Base-by-base conservation (phyloP, 1,139 yeast species). In the Yamadazyma trypodendri region DNA sequence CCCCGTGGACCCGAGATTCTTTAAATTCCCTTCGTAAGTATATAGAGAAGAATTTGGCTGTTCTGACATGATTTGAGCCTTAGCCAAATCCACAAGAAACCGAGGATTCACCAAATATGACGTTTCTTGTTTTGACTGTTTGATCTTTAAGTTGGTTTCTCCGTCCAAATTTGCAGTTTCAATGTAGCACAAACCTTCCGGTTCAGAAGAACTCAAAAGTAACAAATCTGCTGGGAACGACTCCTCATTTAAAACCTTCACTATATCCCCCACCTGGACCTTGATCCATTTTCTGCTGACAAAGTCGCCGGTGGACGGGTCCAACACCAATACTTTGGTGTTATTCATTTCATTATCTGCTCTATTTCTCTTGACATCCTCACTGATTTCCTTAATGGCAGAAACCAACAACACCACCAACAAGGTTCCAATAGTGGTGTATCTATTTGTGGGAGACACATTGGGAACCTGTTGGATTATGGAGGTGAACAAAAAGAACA, bases 101-200 rank as follows among this genome's bases (percentile, higher is more conserved):
- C 71, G 64, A 0, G 95, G 87, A 37, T 85, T 79, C 15, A 86
- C 85, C 43, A 86, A 60, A 46, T 75, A 71, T 1, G 89, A 74
- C 0, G 98, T 92, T 54, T 89, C 96, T 1, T 77, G 68, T 40
- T 75, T 74, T 1, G 96, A 81, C 58, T 94, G 97, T 55, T 94
- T 94, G 54, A 94, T 92, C 56, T 94, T 94, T 52, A 94, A 72
- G 56, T 94, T 94, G 0, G 99, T 94, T 60, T 94, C 99, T 42
- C 99, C 99, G 60, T 94, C 99, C 47, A 94, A 70, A 54, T 94
- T 94, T 1, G 98, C 96, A 1, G 99, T 94, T 63, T 94, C 99
- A 41, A 92, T 88, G 54, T 94, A 94, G 58, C 98, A 94, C 44
- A 94, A 70, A 5, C 98, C 99, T 62, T 92, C 97, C 0, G 99